These are phyloP conservation scores for Tolypocladium tundrense DNA, from an alignment of 2,329 filamentous ascomycete species.

Conservation along the genomic window DNA sequence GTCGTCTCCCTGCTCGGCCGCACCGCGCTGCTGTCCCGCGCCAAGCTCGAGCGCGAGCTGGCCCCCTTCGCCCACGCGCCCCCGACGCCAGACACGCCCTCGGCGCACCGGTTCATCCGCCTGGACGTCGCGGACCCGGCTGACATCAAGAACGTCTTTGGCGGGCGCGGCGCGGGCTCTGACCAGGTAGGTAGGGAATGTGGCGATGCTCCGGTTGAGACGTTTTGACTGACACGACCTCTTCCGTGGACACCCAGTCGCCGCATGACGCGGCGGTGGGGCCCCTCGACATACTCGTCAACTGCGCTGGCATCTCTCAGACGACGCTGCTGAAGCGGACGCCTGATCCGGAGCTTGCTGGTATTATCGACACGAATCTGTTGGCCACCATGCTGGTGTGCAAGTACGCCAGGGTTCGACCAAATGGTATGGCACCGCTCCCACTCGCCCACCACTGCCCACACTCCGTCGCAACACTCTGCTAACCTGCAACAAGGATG, in stretches of 20 bases:
- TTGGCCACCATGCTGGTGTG: conserved; percentile 54
- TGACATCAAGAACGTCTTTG: conserved; percentile 21
- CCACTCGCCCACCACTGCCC: not conserved
- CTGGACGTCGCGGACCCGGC: conserved; percentile 19
- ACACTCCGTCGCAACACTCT: not conserved
- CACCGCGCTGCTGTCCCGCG: conserved; percentile 33
- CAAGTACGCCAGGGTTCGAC: conserved; percentile 28
- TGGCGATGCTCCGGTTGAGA: not conserved
- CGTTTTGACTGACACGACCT: not conserved
- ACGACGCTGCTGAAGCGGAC: conserved; percentile 51
- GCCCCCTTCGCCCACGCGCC: conserved; percentile 11
- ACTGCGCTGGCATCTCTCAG: conserved; percentile 68
- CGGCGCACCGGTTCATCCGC: conserved; percentile 21
- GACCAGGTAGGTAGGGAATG: not conserved
- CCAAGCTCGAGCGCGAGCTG: conserved; percentile 24
- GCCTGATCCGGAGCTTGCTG: conserved; percentile 36
- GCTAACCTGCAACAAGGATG: conserved; percentile 32
- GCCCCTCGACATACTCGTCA: conserved; percentile 54
- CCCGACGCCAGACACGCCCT: conserved; percentile 7
- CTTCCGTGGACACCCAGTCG: not conserved
- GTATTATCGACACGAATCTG: conserved; percentile 61
- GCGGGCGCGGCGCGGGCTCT: not conserved
- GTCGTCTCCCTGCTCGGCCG: conserved; percentile 52
- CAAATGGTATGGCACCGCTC: conserved; percentile 15
- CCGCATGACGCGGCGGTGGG: conserved; percentile 13